Evolutionary conservation across 2,329 filamentous ascomycete species (phyloP), one percentile per base, ranked within the genome.

Genomic region (Pseudocercospora vitis): DNA sequence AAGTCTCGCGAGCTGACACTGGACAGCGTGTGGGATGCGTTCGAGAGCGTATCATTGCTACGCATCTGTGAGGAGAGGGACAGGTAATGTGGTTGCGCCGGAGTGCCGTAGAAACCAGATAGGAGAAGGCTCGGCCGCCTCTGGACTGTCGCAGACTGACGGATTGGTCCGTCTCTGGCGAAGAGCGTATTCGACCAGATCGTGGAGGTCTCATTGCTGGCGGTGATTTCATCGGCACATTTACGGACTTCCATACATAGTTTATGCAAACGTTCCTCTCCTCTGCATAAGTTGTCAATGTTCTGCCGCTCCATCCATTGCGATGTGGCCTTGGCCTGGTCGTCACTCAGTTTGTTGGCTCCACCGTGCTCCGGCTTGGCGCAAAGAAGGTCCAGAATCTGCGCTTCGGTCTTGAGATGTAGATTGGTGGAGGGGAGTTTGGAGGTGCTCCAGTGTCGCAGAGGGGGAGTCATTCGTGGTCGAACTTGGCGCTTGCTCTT

Each of bases 281-380:
- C 94, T 62, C 85, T 87, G 73, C 94, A 99, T 62, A 97, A 92
- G 66, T 96, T 96, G 69, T 95, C 90, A 26, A 97, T 86, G 11
- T 85, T 84, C 59, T 86, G 87, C 61, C 88, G 84, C 45, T 87
- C 84, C 49, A 97, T 78, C 90, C 92, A 99, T 52, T 84, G 83
- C 16, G 81, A 76, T 0, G 91, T 96, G 61, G 91, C 85, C 48
- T 95, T 89, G 0, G 91, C 86, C 70, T 97, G 94, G 51, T 96
- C 90, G 67, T 97, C 92, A n/a, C 89, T 91, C 9, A 99, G 80
- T 71, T 99, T 99, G 70, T 95, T 95, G 0, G 90, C 89, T 0
- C 94, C 92, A 9, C 91, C 92, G 63, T 95, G 89, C 49, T 89
- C 89, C 52, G 87, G 85, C 0, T 82, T 78, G 4, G 91, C 91